Percentiles rank a stretch among this genome's conserved stretches.
Conservation (phyloP, 306 rosid species). For the Alnus rubra region DNA sequence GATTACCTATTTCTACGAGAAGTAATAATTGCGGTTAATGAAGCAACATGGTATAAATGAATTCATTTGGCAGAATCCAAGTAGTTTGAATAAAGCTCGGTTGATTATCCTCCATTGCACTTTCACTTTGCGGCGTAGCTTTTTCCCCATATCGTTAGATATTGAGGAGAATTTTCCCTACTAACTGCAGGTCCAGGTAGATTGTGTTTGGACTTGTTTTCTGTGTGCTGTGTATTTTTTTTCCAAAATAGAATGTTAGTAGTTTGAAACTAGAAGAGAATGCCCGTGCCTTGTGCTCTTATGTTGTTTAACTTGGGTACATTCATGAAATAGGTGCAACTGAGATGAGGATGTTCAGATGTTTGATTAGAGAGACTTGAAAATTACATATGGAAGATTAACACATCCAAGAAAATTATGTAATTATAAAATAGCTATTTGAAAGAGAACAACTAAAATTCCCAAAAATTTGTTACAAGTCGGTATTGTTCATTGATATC, state of each 20-base stretch:
- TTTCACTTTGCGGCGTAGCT: background rate
- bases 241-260: background rate
- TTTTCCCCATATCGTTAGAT: background rate
- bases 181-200: background rate
- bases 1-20: background rate
- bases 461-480: background rate
- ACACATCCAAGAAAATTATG: background rate
- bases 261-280: background rate
- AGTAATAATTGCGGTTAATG: background rate
- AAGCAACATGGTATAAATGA: background rate
- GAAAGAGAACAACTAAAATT: background rate
- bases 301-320: background rate
- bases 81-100: background rate
- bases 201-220: background rate
- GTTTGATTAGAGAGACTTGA: conserved; percentile 1
- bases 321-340: background rate
- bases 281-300: background rate
- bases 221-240: background rate
- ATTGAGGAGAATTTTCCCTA: background rate
- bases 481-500: background rate
- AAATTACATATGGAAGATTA: background rate
- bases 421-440: background rate
- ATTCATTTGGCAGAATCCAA: background rate
- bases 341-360: background rate
- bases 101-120: background rate